Percentiles rank a stretch among this genome's conserved stretches.
Conservation (phyloP, 1,284 basidiomycete genomes). For the Apiotrichum montevideense region DNA sequence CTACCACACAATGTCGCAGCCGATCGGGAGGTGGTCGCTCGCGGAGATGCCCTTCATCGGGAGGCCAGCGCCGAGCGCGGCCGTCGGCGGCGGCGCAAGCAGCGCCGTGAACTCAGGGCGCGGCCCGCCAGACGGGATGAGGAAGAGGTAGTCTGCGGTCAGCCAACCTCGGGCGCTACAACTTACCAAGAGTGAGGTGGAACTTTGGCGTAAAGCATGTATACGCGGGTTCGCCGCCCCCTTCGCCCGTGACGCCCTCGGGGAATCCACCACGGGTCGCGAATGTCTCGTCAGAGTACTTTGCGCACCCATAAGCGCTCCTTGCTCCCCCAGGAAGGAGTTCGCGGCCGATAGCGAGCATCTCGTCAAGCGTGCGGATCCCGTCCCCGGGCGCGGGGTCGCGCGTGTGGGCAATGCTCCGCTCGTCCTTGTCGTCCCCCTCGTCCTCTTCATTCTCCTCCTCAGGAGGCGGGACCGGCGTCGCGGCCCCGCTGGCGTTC, state of each 20-base stretch:
- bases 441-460: constrained; percentile 57
- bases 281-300: constrained; percentile 48
- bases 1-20: constrained; percentile 36
- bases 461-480: not conserved
- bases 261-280: constrained; percentile 51
- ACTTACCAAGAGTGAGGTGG: constrained; percentile 67
- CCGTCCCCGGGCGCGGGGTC: constrained; percentile 60
- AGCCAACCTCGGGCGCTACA: not conserved
- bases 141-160: constrained; percentile 76
- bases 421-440: constrained; percentile 55
- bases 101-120: constrained; percentile 55
- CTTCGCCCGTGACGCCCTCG: constrained; percentile 39
- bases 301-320: constrained; percentile 52
- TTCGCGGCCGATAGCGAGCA: constrained; percentile 54
- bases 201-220: constrained; percentile 52
- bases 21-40: constrained; percentile 80
- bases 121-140: constrained; percentile 40
- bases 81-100: constrained; percentile 59
- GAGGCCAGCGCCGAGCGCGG: constrained; percentile 64
- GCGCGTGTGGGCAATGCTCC: constrained; percentile 69
- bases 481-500: constrained; percentile 9
- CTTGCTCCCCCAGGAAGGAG: constrained; percentile 20
- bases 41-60: constrained; percentile 73
- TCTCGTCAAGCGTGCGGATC: constrained; percentile 59
- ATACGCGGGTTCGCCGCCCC: constrained; percentile 57